phyloP scores from a whole-genome alignment of 2,329 filamentous ascomycete genomes.

The Fusarium stilboides region DNA sequence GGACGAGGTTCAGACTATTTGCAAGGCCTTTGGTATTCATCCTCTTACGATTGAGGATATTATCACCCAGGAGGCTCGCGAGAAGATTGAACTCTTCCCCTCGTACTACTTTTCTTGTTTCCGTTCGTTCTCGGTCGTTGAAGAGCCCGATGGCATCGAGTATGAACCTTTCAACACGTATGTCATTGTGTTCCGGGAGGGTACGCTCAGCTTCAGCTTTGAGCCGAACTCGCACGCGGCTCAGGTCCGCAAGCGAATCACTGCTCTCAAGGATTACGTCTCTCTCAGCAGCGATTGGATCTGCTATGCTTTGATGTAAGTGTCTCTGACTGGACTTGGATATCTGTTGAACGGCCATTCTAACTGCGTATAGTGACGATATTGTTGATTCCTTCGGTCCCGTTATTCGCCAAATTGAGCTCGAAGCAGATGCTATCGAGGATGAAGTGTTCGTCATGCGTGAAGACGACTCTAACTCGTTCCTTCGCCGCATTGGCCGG shows the following conservation, averaged over 20 bases:
- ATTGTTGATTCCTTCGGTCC: constrained; percentile 97
- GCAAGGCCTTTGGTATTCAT: constrained; percentile 95
- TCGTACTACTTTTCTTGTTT: constrained; percentile 99
- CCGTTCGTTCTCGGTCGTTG: constrained; percentile 86
- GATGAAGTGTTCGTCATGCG: constrained; percentile 95
- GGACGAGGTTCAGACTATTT: constrained; percentile 89
- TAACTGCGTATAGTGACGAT: constrained; percentile 75
- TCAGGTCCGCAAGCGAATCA: constrained; percentile 92
- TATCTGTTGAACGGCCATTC: constrained; percentile 45
- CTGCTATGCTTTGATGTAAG: constrained; percentile 96
- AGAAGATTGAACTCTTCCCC: constrained; percentile 98
- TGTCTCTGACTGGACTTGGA: constrained; percentile 27
- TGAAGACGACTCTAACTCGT: constrained; percentile 88
- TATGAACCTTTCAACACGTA: constrained; percentile 97
- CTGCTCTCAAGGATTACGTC: constrained; percentile 93
- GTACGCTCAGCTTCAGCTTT: constrained; percentile 95
- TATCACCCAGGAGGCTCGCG: constrained; percentile 91
- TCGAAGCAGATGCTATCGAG: constrained; percentile 92
- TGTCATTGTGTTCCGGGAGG: constrained; percentile 95
- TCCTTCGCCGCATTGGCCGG: constrained; percentile 89
- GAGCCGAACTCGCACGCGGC: constrained; percentile 87
- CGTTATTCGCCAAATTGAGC: constrained; percentile 87
- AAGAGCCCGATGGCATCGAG: constrained; percentile 84
- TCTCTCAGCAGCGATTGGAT: constrained; percentile 98
- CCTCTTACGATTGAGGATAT: constrained; percentile 98